phyloP scores from a whole-genome alignment of 148 eudicot species.

The Rhododendron ferrugineum region DNA sequence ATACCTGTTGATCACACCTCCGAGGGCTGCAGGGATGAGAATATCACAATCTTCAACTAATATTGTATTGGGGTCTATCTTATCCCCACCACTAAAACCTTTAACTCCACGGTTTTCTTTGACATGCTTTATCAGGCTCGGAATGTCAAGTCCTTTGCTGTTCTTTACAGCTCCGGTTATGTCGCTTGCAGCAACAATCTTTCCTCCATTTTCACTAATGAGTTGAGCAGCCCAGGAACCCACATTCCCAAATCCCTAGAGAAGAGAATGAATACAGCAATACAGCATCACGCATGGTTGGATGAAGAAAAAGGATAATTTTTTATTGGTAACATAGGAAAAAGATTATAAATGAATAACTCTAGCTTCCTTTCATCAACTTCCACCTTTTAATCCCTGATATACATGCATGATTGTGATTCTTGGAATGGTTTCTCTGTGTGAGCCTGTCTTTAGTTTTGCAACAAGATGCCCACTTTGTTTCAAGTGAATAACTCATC shows the following conservation, averaged over 20 bases:
- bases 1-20: constrained; percentile 92
- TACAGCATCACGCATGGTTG: not conserved
- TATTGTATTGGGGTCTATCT: constrained; percentile 58
- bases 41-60: constrained; percentile 92
- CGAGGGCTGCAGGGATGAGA: constrained; percentile 98
- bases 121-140: constrained; percentile 65
- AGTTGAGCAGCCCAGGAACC: constrained; percentile 97
- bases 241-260: constrained; percentile 94
- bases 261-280: constrained; percentile 2
- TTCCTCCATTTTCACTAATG: constrained; percentile 76
- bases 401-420: not conserved
- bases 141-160: constrained; percentile 68
- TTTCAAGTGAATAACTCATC: not conserved
- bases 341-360: not conserved
- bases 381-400: not conserved
- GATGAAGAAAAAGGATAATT: not conserved
- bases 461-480: not conserved
- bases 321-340: not conserved
- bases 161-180: constrained; percentile 85
- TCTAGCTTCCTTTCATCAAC: not conserved
- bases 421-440: not conserved
- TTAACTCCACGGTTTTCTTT: constrained; percentile 69
- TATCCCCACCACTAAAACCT: constrained; percentile 65
- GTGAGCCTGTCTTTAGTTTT: not conserved
- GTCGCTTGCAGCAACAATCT: constrained; percentile 84